phyloP scores from a whole-genome alignment of 108 stramenopile species.

The Cyclotella cryptica region DNA sequence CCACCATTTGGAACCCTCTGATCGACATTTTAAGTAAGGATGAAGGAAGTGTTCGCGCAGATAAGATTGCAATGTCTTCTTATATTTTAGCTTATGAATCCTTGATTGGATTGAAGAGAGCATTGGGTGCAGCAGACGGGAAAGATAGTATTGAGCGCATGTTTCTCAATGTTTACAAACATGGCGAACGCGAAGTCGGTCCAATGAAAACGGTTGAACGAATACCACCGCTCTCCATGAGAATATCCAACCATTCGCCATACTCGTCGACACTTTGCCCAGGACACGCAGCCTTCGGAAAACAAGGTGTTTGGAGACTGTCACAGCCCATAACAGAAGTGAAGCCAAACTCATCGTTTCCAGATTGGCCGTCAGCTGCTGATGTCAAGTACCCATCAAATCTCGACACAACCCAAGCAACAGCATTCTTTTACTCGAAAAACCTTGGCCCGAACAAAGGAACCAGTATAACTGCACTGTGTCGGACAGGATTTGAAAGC shows the following conservation, averaged over 20 bases:
- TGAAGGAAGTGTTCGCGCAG: too few relatives aligned
- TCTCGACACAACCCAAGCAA: constrained; percentile 43
- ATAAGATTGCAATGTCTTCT: neutral
- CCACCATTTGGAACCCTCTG: constrained; percentile 18
- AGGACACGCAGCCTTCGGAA: constrained; percentile 32
- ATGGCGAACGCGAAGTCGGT: neutral
- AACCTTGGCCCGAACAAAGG: constrained; percentile 33
- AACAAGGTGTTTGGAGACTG: constrained; percentile 43
- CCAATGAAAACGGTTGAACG: neutral
- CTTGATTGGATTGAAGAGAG: constrained; percentile 16
- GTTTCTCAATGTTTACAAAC: neutral
- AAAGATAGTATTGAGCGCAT: constrained; percentile 5
- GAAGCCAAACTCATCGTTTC: constrained; percentile 7
- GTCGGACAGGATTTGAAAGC: constrained; percentile 43
- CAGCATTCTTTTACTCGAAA: constrained; percentile 35
- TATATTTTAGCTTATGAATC: constrained; percentile 9
- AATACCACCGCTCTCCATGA: constrained; percentile 38
- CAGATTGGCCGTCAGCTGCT: constrained; percentile 29
- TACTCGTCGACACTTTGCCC: constrained; percentile 37
- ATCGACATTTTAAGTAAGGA: constrained; percentile 10
- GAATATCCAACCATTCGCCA: constrained; percentile 41
- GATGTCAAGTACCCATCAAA: constrained; percentile 29
- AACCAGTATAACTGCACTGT: constrained; percentile 35
- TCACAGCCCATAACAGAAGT: constrained; percentile 10
- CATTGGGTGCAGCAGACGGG: neutral